A percentile compares a stretch with the other conserved stretches of the same genome.
Evolutionary conservation across 176 grass and related monocot species (phyloP).

Genomic region (Oryza meyeriana): DNA sequence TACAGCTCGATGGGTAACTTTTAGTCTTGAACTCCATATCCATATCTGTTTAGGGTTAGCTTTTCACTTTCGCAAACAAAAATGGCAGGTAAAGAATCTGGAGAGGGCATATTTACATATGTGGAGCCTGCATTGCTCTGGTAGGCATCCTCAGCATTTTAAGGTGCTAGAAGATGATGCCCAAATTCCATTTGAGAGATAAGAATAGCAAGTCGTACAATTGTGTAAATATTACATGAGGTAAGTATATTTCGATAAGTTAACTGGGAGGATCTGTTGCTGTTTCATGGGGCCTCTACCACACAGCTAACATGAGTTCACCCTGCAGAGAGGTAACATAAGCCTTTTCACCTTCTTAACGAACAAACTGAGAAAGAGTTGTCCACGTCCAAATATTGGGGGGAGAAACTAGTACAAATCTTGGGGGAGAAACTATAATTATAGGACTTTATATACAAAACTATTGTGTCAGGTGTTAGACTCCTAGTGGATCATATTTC

Average conservation of each 20-base stretch:
- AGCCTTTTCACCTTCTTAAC: neutral
- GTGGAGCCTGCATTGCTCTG: conserved; percentile 65
- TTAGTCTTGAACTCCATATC: neutral
- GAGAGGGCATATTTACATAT: conserved; percentile 84
- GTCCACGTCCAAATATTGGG: neutral
- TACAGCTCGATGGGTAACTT: conserved; percentile 68
- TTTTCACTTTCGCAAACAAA: conserved; percentile 33
- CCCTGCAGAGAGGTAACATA: conserved; percentile 10
- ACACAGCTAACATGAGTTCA: neutral
- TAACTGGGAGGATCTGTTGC: neutral
- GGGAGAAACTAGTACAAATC: neutral
- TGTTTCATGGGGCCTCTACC: neutral
- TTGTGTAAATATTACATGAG: conserved; percentile 20
- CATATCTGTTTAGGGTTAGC: neutral
- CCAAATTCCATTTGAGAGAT: conserved; percentile 32
- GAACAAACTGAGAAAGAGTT: conserved; percentile 8
- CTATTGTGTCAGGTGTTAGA: neutral
- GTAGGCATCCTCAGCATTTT: conserved; percentile 54
- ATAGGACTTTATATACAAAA: neutral
- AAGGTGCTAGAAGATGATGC: conserved; percentile 76
- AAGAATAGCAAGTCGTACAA: neutral
- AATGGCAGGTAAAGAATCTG: conserved; percentile 49
- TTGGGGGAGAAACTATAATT: neutral
- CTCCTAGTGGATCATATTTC: neutral
- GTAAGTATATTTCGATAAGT: conserved; percentile 18